Percentiles rank a stretch among this genome's conserved stretches.
Conservation (phyloP, 495 filamentous ascomycete genomes). For the Podospora pseudocomata region DNA sequence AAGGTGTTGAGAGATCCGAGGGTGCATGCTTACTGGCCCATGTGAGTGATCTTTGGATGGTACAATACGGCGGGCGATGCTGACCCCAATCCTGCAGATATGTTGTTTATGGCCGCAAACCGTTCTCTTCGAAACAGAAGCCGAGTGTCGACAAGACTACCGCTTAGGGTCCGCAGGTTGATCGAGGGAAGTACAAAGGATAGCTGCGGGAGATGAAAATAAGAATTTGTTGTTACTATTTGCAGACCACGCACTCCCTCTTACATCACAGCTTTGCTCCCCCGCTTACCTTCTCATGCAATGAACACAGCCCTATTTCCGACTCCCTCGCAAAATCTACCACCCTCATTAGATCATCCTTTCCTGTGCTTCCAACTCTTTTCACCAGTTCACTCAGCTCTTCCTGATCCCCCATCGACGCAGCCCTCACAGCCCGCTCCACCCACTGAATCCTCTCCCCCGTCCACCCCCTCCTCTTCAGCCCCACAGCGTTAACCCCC, state of each 20-base stretch:
- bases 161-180: neutral
- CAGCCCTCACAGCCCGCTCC: neutral
- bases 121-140: neutral
- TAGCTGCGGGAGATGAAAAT: too few species aligned
- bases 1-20: neutral
- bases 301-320: neutral
- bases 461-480: constrained; percentile 10
- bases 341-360: neutral
- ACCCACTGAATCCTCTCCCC: neutral
- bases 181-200: too few species aligned
- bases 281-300: neutral
- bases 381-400: neutral
- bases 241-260: too few species aligned
- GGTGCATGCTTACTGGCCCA: constrained; percentile 2
- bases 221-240: too few species aligned
- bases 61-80: neutral
- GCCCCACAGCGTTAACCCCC: constrained; percentile 1
- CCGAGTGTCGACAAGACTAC: neutral
- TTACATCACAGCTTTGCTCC: neutral
- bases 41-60: neutral
- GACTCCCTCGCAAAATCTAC: neutral
- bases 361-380: neutral
- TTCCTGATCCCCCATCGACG: neutral
- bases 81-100: neutral
- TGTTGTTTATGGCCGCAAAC: neutral